phyloP scores from a whole-genome alignment of 1,139 yeast species.

The Saccharomyces pastorianus region DNA sequence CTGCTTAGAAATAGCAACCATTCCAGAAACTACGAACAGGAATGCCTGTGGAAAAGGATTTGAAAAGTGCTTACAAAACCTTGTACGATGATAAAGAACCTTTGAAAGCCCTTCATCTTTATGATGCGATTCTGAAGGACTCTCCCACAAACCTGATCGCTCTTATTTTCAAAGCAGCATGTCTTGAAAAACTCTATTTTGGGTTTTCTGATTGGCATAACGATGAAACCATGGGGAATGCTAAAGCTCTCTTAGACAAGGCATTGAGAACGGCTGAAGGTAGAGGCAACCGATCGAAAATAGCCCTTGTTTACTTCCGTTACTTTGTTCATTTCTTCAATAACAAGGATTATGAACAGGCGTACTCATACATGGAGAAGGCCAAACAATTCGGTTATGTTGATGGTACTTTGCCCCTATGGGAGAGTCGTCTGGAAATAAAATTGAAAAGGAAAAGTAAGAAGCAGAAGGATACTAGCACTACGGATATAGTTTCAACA shows the following conservation, averaged over 20 bases:
- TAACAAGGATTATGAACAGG: slow-evolving; percentile 40
- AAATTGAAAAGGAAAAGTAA: slow-evolving; percentile 24
- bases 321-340: slow-evolving; percentile 46
- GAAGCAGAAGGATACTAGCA: slow-evolving; percentile 1
- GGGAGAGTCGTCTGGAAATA: slow-evolving; percentile 42
- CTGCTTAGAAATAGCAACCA: no score
- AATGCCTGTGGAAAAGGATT: slow-evolving; percentile 26
- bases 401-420: slow-evolving; percentile 43
- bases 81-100: slow-evolving; percentile 35
- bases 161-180: slow-evolving; percentile 47
- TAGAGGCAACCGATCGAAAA: slow-evolving; percentile 44
- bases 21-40: no score
- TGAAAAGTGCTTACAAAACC: slow-evolving; percentile 25
- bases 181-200: slow-evolving; percentile 43
- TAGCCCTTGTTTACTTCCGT: slow-evolving; percentile 54
- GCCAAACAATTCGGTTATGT: slow-evolving; percentile 42
- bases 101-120: slow-evolving; percentile 33
- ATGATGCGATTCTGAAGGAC: slow-evolving; percentile 31
- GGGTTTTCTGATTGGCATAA: slow-evolving; percentile 26
- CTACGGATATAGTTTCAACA: not conserved
- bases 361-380: slow-evolving; percentile 42
- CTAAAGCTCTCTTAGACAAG: slow-evolving; percentile 40
- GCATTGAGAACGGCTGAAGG: slow-evolving; percentile 50
- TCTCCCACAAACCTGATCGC: slow-evolving; percentile 46
- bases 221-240: slow-evolving; percentile 43